Conservation (phyloP, 2,329 filamentous ascomycete species). For the Paradendryphiella salina region DNA sequence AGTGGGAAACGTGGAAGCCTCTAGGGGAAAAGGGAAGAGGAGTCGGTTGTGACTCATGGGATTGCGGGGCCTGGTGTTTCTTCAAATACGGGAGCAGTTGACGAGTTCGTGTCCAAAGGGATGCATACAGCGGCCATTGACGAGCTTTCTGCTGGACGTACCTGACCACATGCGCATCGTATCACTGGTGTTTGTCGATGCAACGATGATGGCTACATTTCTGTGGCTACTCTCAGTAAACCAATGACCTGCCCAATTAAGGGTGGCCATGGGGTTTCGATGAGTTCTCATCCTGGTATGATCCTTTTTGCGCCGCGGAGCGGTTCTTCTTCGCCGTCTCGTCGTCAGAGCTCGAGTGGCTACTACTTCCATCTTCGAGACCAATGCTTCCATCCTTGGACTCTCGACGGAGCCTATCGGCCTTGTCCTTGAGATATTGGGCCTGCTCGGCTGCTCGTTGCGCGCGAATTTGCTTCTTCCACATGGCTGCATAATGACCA, state of each 20-base stretch:
- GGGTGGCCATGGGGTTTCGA: constrained; percentile 37
- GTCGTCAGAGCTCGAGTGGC: constrained; percentile 41
- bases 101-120: background rate
- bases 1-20: too few species aligned
- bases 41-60: background rate
- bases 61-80: background rate
- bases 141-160: background rate
- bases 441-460: constrained; percentile 56
- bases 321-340: constrained; percentile 35
- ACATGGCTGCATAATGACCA: constrained; percentile 55
- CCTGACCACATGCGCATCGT: background rate
- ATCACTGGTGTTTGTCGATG: background rate
- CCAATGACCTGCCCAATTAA: constrained; percentile 16
- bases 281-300: constrained; percentile 18
- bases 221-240: background rate
- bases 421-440: constrained; percentile 54
- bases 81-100: background rate
- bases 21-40: background rate
- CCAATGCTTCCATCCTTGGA: constrained; percentile 49
- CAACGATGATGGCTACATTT: background rate
- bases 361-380: constrained; percentile 47
- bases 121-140: background rate
- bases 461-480: constrained; percentile 57
- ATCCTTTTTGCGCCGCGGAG: constrained; percentile 12
- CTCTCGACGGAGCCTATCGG: constrained; percentile 53